Evolutionary conservation across 768 basidiomycete species (phyloP), one percentile per base, ranked within the genome.

Genomic region (Steccherinum ochraceum): DNA sequence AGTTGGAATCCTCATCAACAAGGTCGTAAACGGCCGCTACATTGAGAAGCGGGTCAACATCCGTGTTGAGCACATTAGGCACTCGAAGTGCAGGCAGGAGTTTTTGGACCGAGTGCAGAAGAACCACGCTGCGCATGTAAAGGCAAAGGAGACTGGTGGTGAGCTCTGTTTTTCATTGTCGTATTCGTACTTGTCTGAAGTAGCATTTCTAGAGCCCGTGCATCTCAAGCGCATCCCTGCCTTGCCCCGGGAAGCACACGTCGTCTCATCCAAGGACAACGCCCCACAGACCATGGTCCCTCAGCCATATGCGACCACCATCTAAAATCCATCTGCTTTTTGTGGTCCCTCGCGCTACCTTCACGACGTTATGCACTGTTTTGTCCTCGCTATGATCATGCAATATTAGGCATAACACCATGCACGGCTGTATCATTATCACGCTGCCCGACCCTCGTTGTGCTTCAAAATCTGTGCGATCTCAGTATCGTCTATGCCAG

Each of bases 21-120:
- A 99, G 73, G 80, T 97, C 65, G 95, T 99, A 65, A 95, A 95
- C 58, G 94, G 94, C 78, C 91, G 96, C 61, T 99, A 95, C 85
- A 73, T 99, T 52, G 93, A 98, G 78, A 99, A 99, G 80, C 90
- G 95, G 52, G 95, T 99, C 72, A 99, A 98, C 67, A 95, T 99
- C 61, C 93, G 96, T 73, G 88, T 98, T 61, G 96, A 98, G 68
- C 96, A 99, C 81, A 95, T 99, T 69, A 81, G 74, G 64, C 95
- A 97, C 82, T 97, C 94, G 62, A 92, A 91, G 74, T 97, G 95
- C 72, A 83, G 95, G 64, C 86, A 94, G 73, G 96, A 99, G 81
- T 99, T 97, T 54, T 76, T 90, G 56, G 94, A 94, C 62, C 95
- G 95, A 60, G 93, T 94, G 68, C 97, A 98, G 90, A 86, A 95